phyloP scores from a whole-genome alignment of 2,329 filamentous ascomycete genomes.

The Xylogone sp. region DNA sequence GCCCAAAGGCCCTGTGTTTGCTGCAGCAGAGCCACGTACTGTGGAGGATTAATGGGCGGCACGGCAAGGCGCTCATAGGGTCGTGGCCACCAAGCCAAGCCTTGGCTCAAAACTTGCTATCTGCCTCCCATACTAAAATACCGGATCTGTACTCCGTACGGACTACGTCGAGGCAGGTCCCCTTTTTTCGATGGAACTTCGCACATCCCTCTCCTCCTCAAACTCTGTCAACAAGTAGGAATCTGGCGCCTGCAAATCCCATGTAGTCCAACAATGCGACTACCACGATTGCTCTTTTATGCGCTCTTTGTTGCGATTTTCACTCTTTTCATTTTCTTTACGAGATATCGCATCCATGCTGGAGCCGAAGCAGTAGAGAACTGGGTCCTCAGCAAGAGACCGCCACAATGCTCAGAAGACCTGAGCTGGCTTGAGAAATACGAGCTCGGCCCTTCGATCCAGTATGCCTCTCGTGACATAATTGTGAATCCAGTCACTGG shows the following conservation, averaged over 20 bases:
- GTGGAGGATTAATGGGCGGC: no score
- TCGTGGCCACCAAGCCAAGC: no score
- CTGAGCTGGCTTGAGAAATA: constrained; percentile 24
- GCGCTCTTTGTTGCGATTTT: constrained; percentile 16
- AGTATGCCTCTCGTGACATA: constrained; percentile 25
- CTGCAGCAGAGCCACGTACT: no score
- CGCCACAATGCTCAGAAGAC: constrained; percentile 15
- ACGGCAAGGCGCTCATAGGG: no score
- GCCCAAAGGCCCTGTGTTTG: no score
- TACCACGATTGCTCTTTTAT: constrained; percentile 13
- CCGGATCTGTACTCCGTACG: no score
- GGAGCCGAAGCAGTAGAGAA: constrained; percentile 10
- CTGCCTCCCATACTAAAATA: no score
- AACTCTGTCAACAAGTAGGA: background rate
- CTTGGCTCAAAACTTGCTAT: no score
- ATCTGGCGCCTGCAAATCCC: constrained; percentile 1
- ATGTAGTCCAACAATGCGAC: constrained; percentile 16
- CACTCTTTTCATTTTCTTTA: constrained; percentile 12
- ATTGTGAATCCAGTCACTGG: constrained; percentile 12
- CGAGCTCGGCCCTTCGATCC: constrained; percentile 22
- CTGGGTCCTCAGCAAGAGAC: constrained; percentile 10
- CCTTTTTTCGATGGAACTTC: background rate
- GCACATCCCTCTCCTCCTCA: background rate
- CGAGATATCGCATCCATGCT: constrained; percentile 8
- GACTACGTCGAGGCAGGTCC: no score